Base-by-base conservation (phyloP, 75 land plant genomes). In the Chamaecyparis obtusa region DNA sequence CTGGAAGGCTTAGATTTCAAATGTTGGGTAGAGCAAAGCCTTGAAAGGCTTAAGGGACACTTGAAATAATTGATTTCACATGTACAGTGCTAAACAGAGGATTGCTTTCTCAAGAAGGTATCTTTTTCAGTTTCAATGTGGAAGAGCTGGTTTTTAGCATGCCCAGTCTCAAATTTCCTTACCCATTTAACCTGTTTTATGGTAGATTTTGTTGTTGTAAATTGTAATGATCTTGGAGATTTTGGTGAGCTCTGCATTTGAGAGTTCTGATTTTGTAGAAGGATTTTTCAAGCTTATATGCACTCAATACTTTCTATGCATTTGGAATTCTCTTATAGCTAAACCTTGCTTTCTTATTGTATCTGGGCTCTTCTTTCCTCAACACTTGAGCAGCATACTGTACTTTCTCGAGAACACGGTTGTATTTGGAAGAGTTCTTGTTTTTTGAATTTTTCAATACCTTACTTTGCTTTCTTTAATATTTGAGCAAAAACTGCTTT, bases 51-150 rank as follows among this genome's bases (percentile, higher is more conserved):
- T 46, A 43, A 44, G 32, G 83, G 46, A 4, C 32, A 9, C 33
- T 46, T 81, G 48, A 81, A 81, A 81, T 27, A 81, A 81, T 81
- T 81, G 83, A n/a, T 46, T 81, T 81, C 83, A 81, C 51, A n/a
- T 81, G 83, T 81, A 81, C 48, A 81, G 9, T 43, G 46, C 51
- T 41, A 46, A 81, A 0, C 15, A n/a, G 51, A 81, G 49, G 33
- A 32, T 10, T 81, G 6, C 51, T 81, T 81, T n/a, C 32, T 46
- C 35, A 81, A 81, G 32, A 81, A 81, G 83, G 51, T 51, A 44
- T 81, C 16, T 19, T 81, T 27, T 81, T 32, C 24, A n/a, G 30
- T 46, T 81, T 3, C 13, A 51, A n/a, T 81, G 13, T 81, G 33
- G 51, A 81, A 46, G 48, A 46, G 83, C 14, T 81, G 51, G 83